A percentile compares a stretch with the other conserved stretches of the same genome.
phyloP scores from a whole-genome alignment of 306 rosid species.

The Trifolium fragiferum region DNA sequence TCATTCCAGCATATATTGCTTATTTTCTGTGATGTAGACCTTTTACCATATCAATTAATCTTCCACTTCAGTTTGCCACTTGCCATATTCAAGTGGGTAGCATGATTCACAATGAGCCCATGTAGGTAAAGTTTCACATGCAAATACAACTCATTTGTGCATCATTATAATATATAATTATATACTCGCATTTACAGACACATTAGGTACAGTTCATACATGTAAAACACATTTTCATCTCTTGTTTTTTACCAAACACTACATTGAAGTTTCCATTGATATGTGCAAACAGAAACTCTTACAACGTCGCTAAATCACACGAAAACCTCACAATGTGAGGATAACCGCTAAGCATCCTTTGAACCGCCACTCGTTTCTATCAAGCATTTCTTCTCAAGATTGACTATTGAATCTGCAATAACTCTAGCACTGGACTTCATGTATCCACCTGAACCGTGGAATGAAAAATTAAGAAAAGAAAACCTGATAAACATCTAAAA shows the following conservation, averaged over 20 bases:
- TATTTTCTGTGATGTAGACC: neutral
- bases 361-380: slow-evolving; percentile 55
- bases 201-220: slow-evolving; percentile 15
- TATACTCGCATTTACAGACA: slow-evolving; percentile 25
- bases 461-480: neutral
- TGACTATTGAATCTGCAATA: slow-evolving; percentile 82
- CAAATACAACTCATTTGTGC: slow-evolving; percentile 7
- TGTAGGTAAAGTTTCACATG: slow-evolving; percentile 19
- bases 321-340: slow-evolving; percentile 13
- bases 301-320: neutral
- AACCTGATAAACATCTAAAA: slow-evolving; percentile 27
- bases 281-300: slow-evolving; percentile 35
- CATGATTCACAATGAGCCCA: neutral
- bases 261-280: slow-evolving; percentile 9
- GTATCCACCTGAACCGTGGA: slow-evolving; percentile 81
- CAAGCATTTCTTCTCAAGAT: slow-evolving; percentile 70
- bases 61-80: neutral
- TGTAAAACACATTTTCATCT: slow-evolving; percentile 4
- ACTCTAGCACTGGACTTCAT: slow-evolving; percentile 92
- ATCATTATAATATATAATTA: neutral
- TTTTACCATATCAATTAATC: neutral
- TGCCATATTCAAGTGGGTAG: neutral
- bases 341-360: slow-evolving; percentile 30
- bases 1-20: neutral
- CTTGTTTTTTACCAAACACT: neutral